Percentiles rank a stretch among this genome's conserved stretches.
Conservation (phyloP, 2,329 filamentous ascomycete genomes). For the Colletotrichum higginsianum region DNA sequence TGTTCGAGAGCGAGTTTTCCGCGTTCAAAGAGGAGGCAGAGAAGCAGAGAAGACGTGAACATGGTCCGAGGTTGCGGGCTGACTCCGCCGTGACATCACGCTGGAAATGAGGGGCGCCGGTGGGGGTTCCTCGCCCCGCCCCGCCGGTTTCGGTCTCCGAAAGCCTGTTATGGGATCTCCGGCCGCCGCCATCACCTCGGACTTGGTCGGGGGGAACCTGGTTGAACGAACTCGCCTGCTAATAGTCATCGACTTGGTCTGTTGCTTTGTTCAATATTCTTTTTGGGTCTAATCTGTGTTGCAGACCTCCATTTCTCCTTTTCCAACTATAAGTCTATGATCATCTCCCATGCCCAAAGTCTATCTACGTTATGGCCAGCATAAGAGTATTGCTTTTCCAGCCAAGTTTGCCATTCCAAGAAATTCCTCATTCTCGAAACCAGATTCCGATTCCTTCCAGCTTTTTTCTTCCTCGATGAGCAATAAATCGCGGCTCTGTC, state of each 20-base stretch:
- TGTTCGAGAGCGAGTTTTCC: neutral
- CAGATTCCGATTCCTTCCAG: too few relatives aligned
- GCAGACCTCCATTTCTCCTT: too few relatives aligned
- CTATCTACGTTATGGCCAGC: too few relatives aligned
- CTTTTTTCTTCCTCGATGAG: too few relatives aligned
- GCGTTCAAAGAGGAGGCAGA: slow-evolving; percentile 6
- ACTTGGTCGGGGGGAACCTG: neutral
- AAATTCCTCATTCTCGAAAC: too few relatives aligned
- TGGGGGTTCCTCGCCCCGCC: slow-evolving; percentile 23
- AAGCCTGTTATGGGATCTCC: slow-evolving; percentile 23
- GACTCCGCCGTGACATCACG: slow-evolving; percentile 42
- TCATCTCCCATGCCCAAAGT: too few relatives aligned
- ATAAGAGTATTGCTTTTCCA: too few relatives aligned
- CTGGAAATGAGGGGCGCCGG: slow-evolving; percentile 35
- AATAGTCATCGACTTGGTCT: neutral
- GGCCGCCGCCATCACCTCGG: slow-evolving; percentile 2
- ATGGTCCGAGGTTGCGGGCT: slow-evolving; percentile 19
- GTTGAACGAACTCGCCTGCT: neutral
- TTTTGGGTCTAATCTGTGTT: too few relatives aligned
- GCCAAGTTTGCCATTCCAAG: too few relatives aligned
- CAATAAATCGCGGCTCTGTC: too few relatives aligned
- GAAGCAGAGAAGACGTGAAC: neutral
- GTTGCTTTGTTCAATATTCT: neutral
- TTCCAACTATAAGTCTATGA: too few relatives aligned
- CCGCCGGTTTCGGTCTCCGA: slow-evolving; percentile 39